Evolutionary conservation across 163 green algal genomes (phyloP).

Genomic region (Scenedesmus sp.): DNA sequence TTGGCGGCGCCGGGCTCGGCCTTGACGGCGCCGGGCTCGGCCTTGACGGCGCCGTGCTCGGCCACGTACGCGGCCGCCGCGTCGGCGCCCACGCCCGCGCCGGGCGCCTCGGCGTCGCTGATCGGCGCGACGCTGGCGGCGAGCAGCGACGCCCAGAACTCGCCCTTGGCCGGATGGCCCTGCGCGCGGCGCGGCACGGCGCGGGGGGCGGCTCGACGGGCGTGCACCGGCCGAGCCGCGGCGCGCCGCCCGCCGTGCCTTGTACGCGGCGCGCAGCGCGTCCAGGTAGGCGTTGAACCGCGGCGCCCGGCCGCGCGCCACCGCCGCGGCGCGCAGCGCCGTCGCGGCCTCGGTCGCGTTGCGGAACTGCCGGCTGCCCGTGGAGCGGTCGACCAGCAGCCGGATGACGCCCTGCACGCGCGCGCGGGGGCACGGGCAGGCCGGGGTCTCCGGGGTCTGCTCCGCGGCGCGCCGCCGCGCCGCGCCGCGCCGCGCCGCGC

Average conservation of each 20-base stretch:
- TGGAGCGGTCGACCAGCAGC: conserved; percentile 2
- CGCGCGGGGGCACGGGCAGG: not conserved
- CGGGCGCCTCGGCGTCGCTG: conserved; percentile 3
- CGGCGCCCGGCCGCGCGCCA: not conserved
- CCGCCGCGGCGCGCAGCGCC: conserved; percentile 19
- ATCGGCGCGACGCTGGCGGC: not conserved
- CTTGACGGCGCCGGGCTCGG: too few species aligned
- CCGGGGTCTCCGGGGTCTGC: not conserved
- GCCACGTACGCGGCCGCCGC: too few species aligned
- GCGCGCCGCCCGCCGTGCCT: too few species aligned
- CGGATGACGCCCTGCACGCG: conserved; percentile 9
- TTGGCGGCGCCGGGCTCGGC: too few species aligned
- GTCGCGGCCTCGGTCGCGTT: not conserved
- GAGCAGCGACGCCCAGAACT: conserved; percentile 19
- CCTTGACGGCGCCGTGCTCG: too few species aligned
- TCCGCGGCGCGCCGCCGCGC: too few species aligned
- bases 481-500: too few species aligned
- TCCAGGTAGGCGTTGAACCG: conserved; percentile 17
- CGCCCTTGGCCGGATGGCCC: conserved; percentile 6
- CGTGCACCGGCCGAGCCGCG: too few species aligned
- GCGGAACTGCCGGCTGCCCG: not conserved
- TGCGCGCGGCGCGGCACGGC: too few species aligned
- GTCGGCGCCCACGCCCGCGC: not conserved
- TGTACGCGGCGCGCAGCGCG: conserved; percentile 8
- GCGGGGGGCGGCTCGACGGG: too few species aligned